Base-by-base conservation (phyloP, 257 asterid species). In the Petrea volubilis region DNA sequence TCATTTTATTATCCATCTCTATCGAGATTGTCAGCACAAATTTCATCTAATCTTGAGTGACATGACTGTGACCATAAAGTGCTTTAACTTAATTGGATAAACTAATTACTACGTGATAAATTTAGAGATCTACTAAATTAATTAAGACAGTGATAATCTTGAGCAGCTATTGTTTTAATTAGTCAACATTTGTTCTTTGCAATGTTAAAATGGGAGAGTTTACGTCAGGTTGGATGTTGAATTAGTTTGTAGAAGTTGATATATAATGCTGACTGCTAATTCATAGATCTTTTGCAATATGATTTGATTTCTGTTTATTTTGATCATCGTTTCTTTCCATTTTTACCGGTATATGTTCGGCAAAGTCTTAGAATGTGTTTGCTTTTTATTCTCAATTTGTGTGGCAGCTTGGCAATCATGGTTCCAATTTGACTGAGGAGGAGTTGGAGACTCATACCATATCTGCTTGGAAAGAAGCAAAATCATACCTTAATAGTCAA, bases 391-490 rank as follows among this genome's bases (percentile, higher is more conserved):
- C 51, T 63, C 40, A 64, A 56, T 74, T 46, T 61, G 46, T 71
- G 31, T 67, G 79, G 68, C 87, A 88, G 96, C 96, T 88, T 70
- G 90, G 96, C 64, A 84, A 78, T 77, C 85, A 86, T 77, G 90
- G 90, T 50, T 88, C 96, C 62, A 86, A 88, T 78, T 79, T 88
- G 71, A 88, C 96, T 0, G 96, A 88, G 78, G 92, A 86, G 80
- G 90, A 88, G 79, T 86, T 88, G 29, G 96, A 84, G 73, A 88
- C 92, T 55, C 96, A 88, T 73, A 86, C 96, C 60, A 84, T 88
- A 68, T 82, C 89, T 66, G 96, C 96, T 44, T 88, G 96, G 96
- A 88, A 88, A 84, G 90, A 81, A 71, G 90, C 89, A 36, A 88
- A 88, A 73, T 74, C 85, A 43, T 81, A 76, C 78, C 68, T 81